These are phyloP conservation scores for Citrullus colocynthis DNA, from an alignment of 306 rosid species.

Conservation along the genomic window DNA sequence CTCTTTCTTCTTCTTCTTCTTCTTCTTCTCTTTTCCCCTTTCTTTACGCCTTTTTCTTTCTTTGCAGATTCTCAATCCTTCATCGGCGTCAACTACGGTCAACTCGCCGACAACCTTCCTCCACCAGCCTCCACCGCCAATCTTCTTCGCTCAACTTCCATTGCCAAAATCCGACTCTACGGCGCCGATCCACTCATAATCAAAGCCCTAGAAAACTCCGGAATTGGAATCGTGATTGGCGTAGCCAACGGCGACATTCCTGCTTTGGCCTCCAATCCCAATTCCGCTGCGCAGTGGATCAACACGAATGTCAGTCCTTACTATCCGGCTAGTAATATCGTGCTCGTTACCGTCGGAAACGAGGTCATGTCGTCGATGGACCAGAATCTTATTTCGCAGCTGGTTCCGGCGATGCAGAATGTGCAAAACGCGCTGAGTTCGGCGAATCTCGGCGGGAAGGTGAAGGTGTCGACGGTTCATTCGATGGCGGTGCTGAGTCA, in stretches of 20 bases:
- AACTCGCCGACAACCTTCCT: constrained; percentile 62
- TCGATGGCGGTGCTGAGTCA: constrained; percentile 59
- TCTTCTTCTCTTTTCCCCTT: background rate
- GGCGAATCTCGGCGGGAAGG: constrained; percentile 44
- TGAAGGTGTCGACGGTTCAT: constrained; percentile 72
- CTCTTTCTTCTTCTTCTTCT: background rate
- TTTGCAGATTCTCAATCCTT: constrained; percentile 64
- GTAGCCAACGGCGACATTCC: constrained; percentile 56
- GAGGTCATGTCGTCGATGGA: constrained; percentile 56
- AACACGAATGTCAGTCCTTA: constrained; percentile 49
- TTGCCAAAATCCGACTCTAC: constrained; percentile 51
- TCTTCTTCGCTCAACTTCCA: constrained; percentile 45
- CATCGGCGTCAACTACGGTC: constrained; percentile 84
- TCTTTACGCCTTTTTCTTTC: background rate
- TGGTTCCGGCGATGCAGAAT: constrained; percentile 69
- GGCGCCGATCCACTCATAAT: constrained; percentile 53
- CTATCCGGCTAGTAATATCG: constrained; percentile 56
- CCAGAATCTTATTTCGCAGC: constrained; percentile 36
- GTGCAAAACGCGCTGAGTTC: constrained; percentile 51
- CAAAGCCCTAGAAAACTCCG: constrained; percentile 50
- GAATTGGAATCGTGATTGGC: constrained; percentile 50
- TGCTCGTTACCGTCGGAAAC: constrained; percentile 64
- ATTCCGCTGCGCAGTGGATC: constrained; percentile 58
- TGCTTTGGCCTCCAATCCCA: constrained; percentile 46
- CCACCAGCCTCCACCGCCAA: constrained; percentile 31